Base-by-base conservation (phyloP, 768 basidiomycete genomes). In the Gautieria morchelliformis region DNA sequence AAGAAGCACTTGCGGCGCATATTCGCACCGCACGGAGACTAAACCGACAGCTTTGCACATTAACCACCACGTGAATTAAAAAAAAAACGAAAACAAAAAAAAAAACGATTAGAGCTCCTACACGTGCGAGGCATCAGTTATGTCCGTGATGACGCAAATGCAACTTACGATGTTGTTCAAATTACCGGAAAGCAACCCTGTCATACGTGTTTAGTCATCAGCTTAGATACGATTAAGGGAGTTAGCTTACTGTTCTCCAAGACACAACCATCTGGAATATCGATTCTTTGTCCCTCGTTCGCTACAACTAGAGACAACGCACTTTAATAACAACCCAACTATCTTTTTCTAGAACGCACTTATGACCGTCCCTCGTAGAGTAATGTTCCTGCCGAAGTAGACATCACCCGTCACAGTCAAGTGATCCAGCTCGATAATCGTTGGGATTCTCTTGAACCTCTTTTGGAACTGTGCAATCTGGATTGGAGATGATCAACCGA, bases 371-470 rank as follows among this genome's bases (percentile, higher is more conserved):
- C 93, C 92, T 27, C 87, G 82, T 47, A 95, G 78, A 24, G 87
- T 89, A 33, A 91, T 84, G 65, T 87, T 87, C 59, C 86, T 83
- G 20, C 92, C 92, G 69, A 95, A 93, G 75, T 84, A 83, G 35
- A 94, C 90, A 69, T 94, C 89, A 41, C 91, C 93, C 42, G 88
- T 84, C 41, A 96, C 90, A 10, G 94, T 96, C 71, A 96, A 78
- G 72, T 96, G 93, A 70, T 96, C 94, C 62, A 95, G 76, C 67
- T 96, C 93, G 60, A 90, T 72, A 62, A 96, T 88, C 66, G 82
- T 82, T 32, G 93, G 93, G 64, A 95, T 93, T 70, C 86, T 89
- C 78, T 91, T 89, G 83, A 97, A 95, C 50, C 93, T 84, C 71
- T 90, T 89, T 75, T 93, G 89, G 78, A 95, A 95, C 68, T 91